These are phyloP conservation scores for Colletotrichum sp. DNA, from an alignment of 2,329 filamentous ascomycete genomes.

Conservation along the genomic window DNA sequence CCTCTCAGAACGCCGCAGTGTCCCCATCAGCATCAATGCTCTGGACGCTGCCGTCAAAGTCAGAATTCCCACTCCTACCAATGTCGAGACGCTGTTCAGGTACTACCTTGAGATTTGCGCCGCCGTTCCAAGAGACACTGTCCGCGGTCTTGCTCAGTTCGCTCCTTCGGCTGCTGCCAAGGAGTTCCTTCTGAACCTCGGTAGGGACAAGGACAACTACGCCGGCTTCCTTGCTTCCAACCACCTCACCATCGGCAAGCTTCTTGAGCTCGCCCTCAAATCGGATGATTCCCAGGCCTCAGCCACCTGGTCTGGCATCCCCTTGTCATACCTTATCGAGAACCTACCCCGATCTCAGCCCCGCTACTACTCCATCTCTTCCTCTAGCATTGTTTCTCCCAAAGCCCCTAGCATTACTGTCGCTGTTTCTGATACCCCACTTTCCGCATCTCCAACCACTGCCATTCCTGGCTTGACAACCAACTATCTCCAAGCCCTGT, in stretches of 20 bases:
- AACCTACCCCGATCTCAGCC: conserved; percentile 62
- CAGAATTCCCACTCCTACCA: conserved; percentile 42
- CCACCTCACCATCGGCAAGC: conserved; percentile 29
- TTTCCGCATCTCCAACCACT: conserved; percentile 28
- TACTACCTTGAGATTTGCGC: conserved; percentile 50
- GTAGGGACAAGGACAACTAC: conserved; percentile 40
- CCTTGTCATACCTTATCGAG: conserved; percentile 57
- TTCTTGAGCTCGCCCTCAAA: conserved; percentile 24
- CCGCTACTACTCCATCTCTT: conserved; percentile 68
- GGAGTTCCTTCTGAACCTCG: background rate
- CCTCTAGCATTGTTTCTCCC: conserved; percentile 44
- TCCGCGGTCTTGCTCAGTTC: background rate
- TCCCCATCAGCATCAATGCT: conserved; percentile 27
- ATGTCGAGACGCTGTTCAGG: conserved; percentile 41
- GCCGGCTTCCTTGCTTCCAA: conserved; percentile 24
- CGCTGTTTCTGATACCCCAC: conserved; percentile 22
- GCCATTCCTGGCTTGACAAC: conserved; percentile 27
- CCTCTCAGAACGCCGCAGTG: conserved; percentile 26
- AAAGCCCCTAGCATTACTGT: conserved; percentile 8
- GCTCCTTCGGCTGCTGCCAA: background rate
- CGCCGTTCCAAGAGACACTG: conserved; percentile 31
- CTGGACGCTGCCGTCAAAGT: conserved; percentile 25
- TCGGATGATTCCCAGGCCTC: background rate
- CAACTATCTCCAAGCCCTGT: conserved; percentile 29
- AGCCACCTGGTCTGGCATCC: conserved; percentile 25